Conservation (phyloP, 805 yeast genomes). For the Kazachstania viticola region DNA sequence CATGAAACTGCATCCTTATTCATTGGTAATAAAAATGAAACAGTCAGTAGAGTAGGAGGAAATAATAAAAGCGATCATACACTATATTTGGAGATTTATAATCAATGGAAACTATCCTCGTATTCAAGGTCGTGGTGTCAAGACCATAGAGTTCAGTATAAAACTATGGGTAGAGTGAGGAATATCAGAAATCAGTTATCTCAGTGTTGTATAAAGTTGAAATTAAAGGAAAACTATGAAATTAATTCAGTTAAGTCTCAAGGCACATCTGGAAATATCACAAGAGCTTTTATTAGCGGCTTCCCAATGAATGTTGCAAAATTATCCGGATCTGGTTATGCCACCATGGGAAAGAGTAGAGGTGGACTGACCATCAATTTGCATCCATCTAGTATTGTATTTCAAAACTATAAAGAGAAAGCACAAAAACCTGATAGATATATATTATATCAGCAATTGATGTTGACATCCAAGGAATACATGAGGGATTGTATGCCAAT, state of each 20-base stretch:
- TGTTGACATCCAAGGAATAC: slow-evolving; percentile 77
- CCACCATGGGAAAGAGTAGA: slow-evolving; percentile 27
- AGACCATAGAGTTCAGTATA: slow-evolving; percentile 70
- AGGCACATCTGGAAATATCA: slow-evolving; percentile 2
- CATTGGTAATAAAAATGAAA: slow-evolving; percentile 15
- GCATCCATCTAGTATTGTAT: slow-evolving; percentile 78
- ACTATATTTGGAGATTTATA: slow-evolving; percentile 60
- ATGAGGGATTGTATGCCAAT: slow-evolving; percentile 73
- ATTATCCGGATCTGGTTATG: slow-evolving; percentile 20
- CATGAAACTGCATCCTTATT: slow-evolving; percentile 54
- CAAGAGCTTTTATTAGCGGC: slow-evolving; percentile 22
- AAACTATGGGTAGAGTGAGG: slow-evolving; percentile 54
- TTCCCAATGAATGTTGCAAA: slow-evolving; percentile 25
- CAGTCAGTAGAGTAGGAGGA: slow-evolving; percentile 34
- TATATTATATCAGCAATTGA: slow-evolving; percentile 71
- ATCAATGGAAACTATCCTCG: slow-evolving; percentile 62
- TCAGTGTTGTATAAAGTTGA: slow-evolving; percentile 38
- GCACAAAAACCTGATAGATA: slow-evolving; percentile 63
- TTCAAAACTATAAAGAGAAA: slow-evolving; percentile 24
- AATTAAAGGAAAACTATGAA: slow-evolving; percentile 14
- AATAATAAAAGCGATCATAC: slow-evolving; percentile 59
- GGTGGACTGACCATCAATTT: slow-evolving; percentile 63
- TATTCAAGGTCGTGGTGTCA: slow-evolving; percentile 72
- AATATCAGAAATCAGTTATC: slow-evolving; percentile 64
- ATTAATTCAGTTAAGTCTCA: slow-evolving; percentile 1